Evolutionary conservation across 2,329 filamentous ascomycete genomes (phyloP), one percentile per base, ranked within the genome.

Genomic region (Fusarium sp.): DNA sequence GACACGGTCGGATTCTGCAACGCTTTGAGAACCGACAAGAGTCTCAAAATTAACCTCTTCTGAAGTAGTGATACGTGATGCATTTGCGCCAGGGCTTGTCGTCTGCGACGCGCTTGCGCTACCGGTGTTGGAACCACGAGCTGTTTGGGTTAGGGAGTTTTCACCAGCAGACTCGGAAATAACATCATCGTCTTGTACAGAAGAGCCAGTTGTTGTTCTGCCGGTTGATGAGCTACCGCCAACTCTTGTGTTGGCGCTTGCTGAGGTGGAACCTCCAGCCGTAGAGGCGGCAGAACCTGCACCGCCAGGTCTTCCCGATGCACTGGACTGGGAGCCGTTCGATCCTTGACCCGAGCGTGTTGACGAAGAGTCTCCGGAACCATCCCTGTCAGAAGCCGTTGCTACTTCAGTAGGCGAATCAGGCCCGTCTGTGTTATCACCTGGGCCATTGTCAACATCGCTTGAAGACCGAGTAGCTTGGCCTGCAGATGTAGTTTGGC

Each of bases 1-100:
- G 4, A 60, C 61, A 0, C 40, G 45, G 4, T 66, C 62, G 3
- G 62, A 60, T 14, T 65, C 60, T 0, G 60, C 14, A 2, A 66
- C 61, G 2, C 54, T 66, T 31, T 66, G 63, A 2, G 55, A 45
- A 0, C 55, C 55, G 22, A 66, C 3, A 2, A 66, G 15, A 0
- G 62, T 66, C n/a, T 53, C 54, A 4, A 42, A 22, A 0, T 45
- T 42, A 4, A 53, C 11, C 5, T 11, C 38, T 1, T 18, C 36
- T 26, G 8, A 26, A n/a, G 2, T 15, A 1, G 49, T 14, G 15
- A 9, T 11, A 6, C 20, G 13, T 26, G 53, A 40, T 4, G 26
- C 5, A 6, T 11, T 33, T 9, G 26, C 31, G 6, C 26, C 17
- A 2, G 20, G 26, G 1, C 13, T 20, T 18, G 7, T 2, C n/a